Evolutionary conservation across 345 rosid genomes (phyloP).

Genomic region (Raphanus sativus): DNA sequence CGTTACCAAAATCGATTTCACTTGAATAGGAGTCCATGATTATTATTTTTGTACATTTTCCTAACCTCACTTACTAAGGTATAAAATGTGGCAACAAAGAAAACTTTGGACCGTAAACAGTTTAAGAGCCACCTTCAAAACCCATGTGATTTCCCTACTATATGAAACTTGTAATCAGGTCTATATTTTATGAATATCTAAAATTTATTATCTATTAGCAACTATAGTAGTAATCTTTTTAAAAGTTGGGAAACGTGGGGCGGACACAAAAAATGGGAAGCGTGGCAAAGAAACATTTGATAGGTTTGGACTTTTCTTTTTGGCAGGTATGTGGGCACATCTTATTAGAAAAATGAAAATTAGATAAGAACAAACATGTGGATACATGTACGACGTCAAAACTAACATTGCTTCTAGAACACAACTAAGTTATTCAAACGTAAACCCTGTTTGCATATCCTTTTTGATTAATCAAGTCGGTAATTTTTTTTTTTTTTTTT

Average conservation of each 20-base stretch:
- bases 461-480: neutral
- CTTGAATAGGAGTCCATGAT: neutral
- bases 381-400: constrained; percentile 22
- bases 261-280: neutral
- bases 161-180: neutral
- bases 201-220: neutral
- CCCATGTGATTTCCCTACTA: neutral
- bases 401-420: constrained; percentile 25
- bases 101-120: neutral
- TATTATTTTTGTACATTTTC: neutral
- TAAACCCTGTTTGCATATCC: neutral
- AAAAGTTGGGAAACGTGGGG: neutral
- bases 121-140: neutral
- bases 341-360: neutral
- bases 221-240: neutral
- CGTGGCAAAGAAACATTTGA: constrained; percentile 4
- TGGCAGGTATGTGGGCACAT: neutral
- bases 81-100: neutral
- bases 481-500: neutral
- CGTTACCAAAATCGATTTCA: neutral
- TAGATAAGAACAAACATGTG: constrained; percentile 16
- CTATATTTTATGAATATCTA: neutral
- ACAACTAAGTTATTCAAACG: neutral
- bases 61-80: neutral
- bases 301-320: neutral